Evolutionary conservation across 345 rosid species (phyloP).

Genomic region (Aquilaria sinensis): DNA sequence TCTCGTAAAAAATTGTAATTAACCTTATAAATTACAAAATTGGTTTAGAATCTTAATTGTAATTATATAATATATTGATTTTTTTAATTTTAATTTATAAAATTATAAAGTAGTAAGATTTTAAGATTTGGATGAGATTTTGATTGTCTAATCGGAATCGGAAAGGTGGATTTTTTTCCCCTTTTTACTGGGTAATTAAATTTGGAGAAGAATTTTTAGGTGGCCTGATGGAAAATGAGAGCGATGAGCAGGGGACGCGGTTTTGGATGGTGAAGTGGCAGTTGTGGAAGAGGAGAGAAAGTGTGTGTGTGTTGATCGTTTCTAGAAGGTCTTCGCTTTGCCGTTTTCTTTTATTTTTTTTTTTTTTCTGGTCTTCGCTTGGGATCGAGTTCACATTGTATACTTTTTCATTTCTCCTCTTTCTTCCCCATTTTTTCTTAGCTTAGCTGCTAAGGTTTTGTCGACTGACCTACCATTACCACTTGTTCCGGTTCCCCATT

Average conservation of each 20-base stretch:
- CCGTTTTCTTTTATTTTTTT: background rate
- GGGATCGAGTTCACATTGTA: slow-evolving; percentile 16
- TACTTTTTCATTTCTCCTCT: background rate
- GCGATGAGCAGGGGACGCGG: slow-evolving; percentile 33
- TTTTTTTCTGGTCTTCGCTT: too few species aligned
- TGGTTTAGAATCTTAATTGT: too few species aligned
- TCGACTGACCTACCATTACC: too few species aligned
- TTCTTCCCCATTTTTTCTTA: background rate
- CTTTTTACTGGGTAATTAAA: background rate
- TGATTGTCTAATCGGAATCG: too few species aligned
- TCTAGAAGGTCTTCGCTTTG: slow-evolving; percentile 19
- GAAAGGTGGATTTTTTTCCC: background rate
- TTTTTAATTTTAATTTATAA: too few species aligned
- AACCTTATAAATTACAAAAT: too few species aligned
- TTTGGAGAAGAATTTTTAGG: background rate
- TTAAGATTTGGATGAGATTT: too few species aligned
- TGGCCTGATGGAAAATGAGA: slow-evolving; percentile 2
- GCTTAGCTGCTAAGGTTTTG: slow-evolving; percentile 22
- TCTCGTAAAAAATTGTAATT: too few species aligned
- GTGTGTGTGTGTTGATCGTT: background rate
- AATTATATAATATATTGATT: too few species aligned
- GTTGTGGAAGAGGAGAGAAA: slow-evolving; percentile 5
- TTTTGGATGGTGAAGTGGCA: slow-evolving; percentile 6
- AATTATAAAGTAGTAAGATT: too few species aligned
- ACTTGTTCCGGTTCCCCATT: too few species aligned